Evolutionary conservation across 2,329 filamentous ascomycete genomes (phyloP).

Genomic region (Periglandula ipomoeae): DNA sequence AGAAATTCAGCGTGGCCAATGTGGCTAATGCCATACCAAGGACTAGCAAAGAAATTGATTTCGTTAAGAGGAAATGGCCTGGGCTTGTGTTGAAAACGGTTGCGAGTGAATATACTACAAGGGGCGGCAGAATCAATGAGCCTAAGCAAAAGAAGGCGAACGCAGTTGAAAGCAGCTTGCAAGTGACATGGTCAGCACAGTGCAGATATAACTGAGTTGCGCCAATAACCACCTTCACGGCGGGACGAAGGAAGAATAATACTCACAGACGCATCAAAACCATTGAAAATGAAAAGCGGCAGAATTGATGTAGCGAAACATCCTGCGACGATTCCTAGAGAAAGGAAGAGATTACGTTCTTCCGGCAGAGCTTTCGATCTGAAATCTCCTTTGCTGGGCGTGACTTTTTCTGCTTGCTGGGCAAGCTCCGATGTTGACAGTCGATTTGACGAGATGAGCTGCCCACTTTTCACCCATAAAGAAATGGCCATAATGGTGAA

Average conservation of each 20-base stretch:
- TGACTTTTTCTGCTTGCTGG: background rate
- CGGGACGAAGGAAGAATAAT: background rate
- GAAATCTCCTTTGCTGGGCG: slow-evolving; percentile 16
- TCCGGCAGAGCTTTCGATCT: slow-evolving; percentile 18
- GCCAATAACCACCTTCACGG: background rate
- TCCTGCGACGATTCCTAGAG: slow-evolving; percentile 61
- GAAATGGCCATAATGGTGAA: slow-evolving; percentile 94
- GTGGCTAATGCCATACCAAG: slow-evolving; percentile 87
- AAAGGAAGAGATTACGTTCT: slow-evolving; percentile 62
- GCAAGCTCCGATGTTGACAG: background rate
- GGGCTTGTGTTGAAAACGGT: slow-evolving; percentile 41
- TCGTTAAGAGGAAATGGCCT: slow-evolving; percentile 70
- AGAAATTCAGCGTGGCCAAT: slow-evolving; percentile 93
- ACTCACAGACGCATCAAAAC: slow-evolving; percentile 55
- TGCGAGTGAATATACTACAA: slow-evolving; percentile 47
- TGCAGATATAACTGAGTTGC: background rate
- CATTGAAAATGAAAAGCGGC: slow-evolving; percentile 82
- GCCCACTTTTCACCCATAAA: slow-evolving; percentile 86
- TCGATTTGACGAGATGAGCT: slow-evolving; percentile 16
- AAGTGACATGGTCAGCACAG: background rate
- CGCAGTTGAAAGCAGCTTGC: slow-evolving; percentile 49
- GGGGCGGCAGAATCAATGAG: slow-evolving; percentile 47
- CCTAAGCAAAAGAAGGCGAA: slow-evolving; percentile 48
- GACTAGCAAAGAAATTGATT: slow-evolving; percentile 85
- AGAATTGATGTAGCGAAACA: slow-evolving; percentile 70